Base-by-base conservation (phyloP, 495 filamentous ascomycete species). In the Penicillium subrubescens region DNA sequence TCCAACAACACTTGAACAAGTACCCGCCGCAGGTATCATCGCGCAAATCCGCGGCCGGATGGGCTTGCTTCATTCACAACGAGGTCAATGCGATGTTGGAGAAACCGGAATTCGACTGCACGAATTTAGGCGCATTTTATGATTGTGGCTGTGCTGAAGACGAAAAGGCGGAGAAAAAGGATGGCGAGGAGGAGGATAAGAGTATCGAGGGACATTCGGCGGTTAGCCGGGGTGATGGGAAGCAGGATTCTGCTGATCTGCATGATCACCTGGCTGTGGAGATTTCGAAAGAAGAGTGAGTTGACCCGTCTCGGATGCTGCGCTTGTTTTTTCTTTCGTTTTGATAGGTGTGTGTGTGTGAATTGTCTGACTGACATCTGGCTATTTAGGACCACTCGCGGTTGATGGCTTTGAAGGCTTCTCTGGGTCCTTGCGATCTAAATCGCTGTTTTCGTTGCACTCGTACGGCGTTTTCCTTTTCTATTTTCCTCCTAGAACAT, bases 31-130 rank as follows among this genome's bases (percentile, higher is more conserved):
- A 99, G 70, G 92, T 93, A 35, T 88, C 89, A 25, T 91, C 89
- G 8, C 87, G 95, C 59, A 91, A 89, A 65, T 86, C 88, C 0
- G 95, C 95, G 1, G 90, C 92, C 0, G 92, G 88, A 6, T 98
- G 95, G 95, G 94, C 89, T 1, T 99, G 95, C 71, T 91, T 91
- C 68, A 90, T 97, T 41, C 95, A 99, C 70, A 99, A 99, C 68
- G 86, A 92, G 70, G 94, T 99, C 60, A 99, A 99, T 77, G 86
- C 90, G 73, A 87, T 92, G 70, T 80, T 98, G 60, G 77, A 87
- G 60, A 99, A 99, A 76, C 81, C 84, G 0, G 66, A 87, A 57
- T 98, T 97, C 75, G 92, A 98, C 73, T 99, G 95, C 70, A 88
- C 85, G 52, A 90, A 92, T 12, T 90, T 99, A 61, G 93, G 92